These are phyloP conservation scores for Pyrenophora tritici-repentis DNA, from an alignment of 2,329 filamentous ascomycete species.

Conservation along the genomic window DNA sequence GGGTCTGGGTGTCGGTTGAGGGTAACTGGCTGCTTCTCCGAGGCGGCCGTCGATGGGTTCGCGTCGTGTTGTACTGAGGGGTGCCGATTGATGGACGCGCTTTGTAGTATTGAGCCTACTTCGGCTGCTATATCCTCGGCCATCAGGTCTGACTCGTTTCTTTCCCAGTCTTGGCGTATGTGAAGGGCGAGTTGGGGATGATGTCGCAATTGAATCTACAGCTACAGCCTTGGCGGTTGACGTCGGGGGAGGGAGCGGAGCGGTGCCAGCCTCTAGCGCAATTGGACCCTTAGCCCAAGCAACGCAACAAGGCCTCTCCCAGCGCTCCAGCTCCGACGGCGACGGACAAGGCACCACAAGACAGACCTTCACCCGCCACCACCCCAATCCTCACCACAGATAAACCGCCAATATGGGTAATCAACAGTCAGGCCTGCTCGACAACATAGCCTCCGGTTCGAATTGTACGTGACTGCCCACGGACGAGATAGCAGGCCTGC, in stretches of 20 bases:
- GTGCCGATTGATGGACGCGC: constrained; percentile 73
- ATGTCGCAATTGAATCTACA: constrained; percentile 17
- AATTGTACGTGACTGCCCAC: constrained; percentile 77
- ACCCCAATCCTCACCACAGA: constrained; percentile 15
- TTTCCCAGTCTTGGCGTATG: constrained; percentile 1
- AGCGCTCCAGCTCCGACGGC: constrained; percentile 14
- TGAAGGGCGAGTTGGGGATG: neutral
- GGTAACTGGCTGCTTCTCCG: constrained; percentile 65
- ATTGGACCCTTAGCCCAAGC: constrained; percentile 20
- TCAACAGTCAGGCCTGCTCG: constrained; percentile 72
- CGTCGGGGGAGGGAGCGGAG: constrained; percentile 21
- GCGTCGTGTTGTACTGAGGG: constrained; percentile 76
- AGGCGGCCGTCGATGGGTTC: constrained; percentile 78
- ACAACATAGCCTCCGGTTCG: constrained; percentile 93
- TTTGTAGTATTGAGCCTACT: constrained; percentile 79
- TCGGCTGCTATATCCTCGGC: constrained; percentile 64
- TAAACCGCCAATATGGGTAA: constrained; percentile 54
- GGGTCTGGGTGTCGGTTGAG: constrained; percentile 43
- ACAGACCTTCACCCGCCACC: constrained; percentile 19
- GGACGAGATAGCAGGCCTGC: constrained; percentile 14
- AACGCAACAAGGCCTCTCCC: neutral
- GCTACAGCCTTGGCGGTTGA: constrained; percentile 31
- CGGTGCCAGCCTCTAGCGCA: constrained; percentile 19
- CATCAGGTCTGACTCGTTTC: constrained; percentile 50
- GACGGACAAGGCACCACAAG: constrained; percentile 18